A percentile compares a stretch with the other conserved stretches of the same genome.
Conservation (phyloP, 768 basidiomycete genomes). For the Tylopilus sp. region DNA sequence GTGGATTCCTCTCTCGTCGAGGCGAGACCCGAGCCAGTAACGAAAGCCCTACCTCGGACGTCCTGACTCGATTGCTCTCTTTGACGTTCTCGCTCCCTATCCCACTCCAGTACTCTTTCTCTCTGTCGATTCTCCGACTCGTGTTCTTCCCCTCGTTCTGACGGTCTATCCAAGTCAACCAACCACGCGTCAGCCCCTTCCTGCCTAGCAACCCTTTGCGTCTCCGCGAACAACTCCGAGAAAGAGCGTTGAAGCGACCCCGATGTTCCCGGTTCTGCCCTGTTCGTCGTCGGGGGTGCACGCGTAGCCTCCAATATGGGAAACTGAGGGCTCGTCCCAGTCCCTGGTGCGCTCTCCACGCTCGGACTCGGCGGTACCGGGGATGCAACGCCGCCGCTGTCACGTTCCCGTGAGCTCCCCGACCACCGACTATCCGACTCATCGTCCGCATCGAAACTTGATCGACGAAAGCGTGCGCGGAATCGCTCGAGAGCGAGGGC, state of each 20-base stretch:
- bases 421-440: slow-evolving; percentile 25
- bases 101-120: slow-evolving; percentile 21
- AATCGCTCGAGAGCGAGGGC: slow-evolving; percentile 37
- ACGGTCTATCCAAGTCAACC: slow-evolving; percentile 18
- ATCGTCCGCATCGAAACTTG: slow-evolving; percentile 25
- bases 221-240: slow-evolving; percentile 22
- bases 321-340: slow-evolving; percentile 8
- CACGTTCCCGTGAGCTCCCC: slow-evolving; percentile 14
- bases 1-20: slow-evolving; percentile 20
- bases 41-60: slow-evolving; percentile 13
- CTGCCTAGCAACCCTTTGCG: slow-evolving; percentile 7
- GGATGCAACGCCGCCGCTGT: slow-evolving; percentile 4
- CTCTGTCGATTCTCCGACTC: slow-evolving; percentile 9
- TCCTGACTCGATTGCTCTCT: slow-evolving; percentile 16
- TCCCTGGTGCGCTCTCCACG: slow-evolving; percentile 12
- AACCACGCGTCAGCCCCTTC: slow-evolving; percentile 12
- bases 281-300: slow-evolving; percentile 1
- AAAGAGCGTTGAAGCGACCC: slow-evolving; percentile 18
- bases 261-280: slow-evolving; percentile 6
- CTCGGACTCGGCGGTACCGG: slow-evolving; percentile 12
- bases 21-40: slow-evolving; percentile 10
- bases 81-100: slow-evolving; percentile 16
- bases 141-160: slow-evolving; percentile 6
- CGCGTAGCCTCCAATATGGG: slow-evolving; percentile 2
- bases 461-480: slow-evolving; percentile 19